Evolutionary conservation across 768 basidiomycete genomes (phyloP), one percentile per base, ranked within the genome.

Genomic region (Strobilomyces confusus): DNA sequence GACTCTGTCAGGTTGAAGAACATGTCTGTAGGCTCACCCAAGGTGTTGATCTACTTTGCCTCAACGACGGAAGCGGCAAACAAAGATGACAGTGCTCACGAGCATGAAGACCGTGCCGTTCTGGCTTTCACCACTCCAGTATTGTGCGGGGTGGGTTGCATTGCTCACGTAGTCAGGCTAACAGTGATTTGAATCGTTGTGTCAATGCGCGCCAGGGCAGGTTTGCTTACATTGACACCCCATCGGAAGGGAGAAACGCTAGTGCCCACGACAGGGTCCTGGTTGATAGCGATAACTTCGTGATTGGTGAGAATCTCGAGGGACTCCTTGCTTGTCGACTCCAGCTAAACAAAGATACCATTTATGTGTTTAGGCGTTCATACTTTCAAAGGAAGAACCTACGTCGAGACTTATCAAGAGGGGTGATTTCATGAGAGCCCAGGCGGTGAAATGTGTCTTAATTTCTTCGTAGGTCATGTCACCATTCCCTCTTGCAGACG

Each of bases 351-450:
- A 43, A 12, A 55, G 29, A 41, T 14, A 17, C 19, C 19, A 22
- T 36, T 4, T 45, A 9, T 22, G 17, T 3, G 25, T 6, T 9
- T 57, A 49, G 12, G 57, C n/a, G n/a, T 25, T 63, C 58, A 47
- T 32, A 14, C 9, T 20, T 48, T 33, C 14, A 13, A 15, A 34
- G n/a, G 54, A 54, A 14, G 55, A 34, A 64, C 78, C 14, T 53
- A 83, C 81, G 47, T 81, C 69, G 6, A 84, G 81, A 48, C 84
- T 79, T 51, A 86, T 80, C 47, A 86, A 70, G 14, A 87, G 74
- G 3, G 85, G 85, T 0, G 81, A 82, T 62, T 86, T 87, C 80
- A 86, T 78, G 29, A 87, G 67, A 33, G 83, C 83, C 85, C 86
- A 87, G 0, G 81, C 83, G 0, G 84, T 86, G 63, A 86, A 87